Percentiles rank a stretch among this genome's conserved stretches.
Conservation (phyloP, 441 rosid genomes). For the Erodium moschatum region DNA sequence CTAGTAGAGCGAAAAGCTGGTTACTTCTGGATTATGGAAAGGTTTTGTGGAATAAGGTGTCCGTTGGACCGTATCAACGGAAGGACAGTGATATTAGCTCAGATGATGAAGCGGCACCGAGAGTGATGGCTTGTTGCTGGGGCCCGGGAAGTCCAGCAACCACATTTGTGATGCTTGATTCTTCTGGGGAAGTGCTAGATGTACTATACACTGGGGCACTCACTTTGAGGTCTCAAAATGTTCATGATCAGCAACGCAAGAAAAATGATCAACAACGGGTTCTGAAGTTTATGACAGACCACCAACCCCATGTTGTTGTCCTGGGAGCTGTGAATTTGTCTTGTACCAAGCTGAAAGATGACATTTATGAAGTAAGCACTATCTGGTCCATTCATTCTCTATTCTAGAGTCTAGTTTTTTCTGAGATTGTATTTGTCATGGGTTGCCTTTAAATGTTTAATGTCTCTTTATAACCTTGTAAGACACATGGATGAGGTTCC, state of each 20-base stretch:
- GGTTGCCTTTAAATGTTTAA: background rate
- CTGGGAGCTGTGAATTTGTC: conserved; percentile 84
- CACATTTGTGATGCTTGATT: conserved; percentile 90
- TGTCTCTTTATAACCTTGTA: no score
- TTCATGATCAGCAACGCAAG: conserved; percentile 73
- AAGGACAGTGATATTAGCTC: conserved; percentile 68
- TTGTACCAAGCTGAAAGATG: conserved; percentile 76
- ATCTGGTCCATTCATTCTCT: background rate
- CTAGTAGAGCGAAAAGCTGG: conserved; percentile 70
- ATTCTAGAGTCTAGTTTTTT: background rate
- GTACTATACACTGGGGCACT: conserved; percentile 75
- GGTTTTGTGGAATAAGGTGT: conserved; percentile 76
- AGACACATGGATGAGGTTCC: background rate
- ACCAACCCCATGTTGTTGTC: conserved; percentile 90
- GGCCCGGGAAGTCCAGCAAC: conserved; percentile 94
- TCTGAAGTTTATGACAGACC: conserved; percentile 85
- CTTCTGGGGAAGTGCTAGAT: conserved; percentile 93
- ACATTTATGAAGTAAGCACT: conserved; percentile 72
- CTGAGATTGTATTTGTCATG: background rate
- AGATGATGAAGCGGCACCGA: conserved; percentile 90
- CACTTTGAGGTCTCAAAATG: conserved; percentile 67
- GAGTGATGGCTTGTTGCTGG: conserved; percentile 99
- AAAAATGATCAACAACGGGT: conserved; percentile 85
- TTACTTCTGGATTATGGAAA: conserved; percentile 76
- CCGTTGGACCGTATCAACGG: conserved; percentile 76